Evolutionary conservation across 345 rosid genomes (phyloP).

Genomic region (Gossypium rotundifolium): DNA sequence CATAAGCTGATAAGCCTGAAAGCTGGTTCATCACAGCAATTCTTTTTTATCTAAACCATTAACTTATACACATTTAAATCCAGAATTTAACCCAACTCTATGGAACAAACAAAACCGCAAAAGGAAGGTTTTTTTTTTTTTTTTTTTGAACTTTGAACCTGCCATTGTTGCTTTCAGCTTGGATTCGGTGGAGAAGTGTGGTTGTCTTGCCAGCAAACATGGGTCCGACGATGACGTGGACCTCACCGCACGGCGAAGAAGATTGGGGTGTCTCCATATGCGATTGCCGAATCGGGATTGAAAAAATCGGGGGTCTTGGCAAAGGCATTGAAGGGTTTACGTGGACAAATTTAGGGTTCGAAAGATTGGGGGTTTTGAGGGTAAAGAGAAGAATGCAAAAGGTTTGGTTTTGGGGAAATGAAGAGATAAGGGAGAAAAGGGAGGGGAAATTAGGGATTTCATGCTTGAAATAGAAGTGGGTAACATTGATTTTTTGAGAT

Average conservation of each 20-base stretch:
- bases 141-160: constrained; percentile 34
- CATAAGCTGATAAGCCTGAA: too few relatives aligned
- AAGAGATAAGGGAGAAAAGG: constrained; percentile 22
- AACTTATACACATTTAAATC: not conserved
- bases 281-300: constrained; percentile 17
- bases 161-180: constrained; percentile 43
- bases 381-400: constrained; percentile 20
- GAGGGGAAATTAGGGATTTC: constrained; percentile 39
- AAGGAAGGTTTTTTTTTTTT: too few relatives aligned
- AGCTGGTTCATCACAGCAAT: too few relatives aligned
- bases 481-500: constrained; percentile 20
- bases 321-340: constrained; percentile 19
- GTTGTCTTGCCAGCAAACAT: constrained; percentile 79
- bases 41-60: not conserved
- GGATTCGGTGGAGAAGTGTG: constrained; percentile 60
- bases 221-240: constrained; percentile 76
- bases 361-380: constrained; percentile 20
- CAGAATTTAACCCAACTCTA: not conserved
- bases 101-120: not conserved
- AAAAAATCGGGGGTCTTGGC: constrained; percentile 6
- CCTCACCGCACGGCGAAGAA: constrained; percentile 41
- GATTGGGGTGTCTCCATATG: constrained; percentile 24
- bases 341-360: constrained; percentile 11
- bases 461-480: constrained; percentile 31
- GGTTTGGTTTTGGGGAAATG: constrained; percentile 19